Percentiles rank a stretch among this genome's conserved stretches.
Evolutionary conservation across 129 eudicot species (phyloP).

Genomic region (Solidago caesia): DNA sequence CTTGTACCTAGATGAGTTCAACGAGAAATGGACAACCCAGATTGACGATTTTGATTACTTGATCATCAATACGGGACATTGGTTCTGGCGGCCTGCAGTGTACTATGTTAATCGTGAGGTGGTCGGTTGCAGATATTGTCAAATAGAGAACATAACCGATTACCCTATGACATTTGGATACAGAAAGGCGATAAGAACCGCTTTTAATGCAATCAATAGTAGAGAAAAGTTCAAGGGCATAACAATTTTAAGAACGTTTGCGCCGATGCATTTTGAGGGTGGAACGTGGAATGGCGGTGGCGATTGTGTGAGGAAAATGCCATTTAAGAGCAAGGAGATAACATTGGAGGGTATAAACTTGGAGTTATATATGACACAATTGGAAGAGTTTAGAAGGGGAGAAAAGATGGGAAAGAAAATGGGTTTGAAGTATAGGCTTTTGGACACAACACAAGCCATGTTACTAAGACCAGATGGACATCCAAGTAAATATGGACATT

Average conservation of each 20-base stretch:
- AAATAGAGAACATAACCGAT: constrained; percentile 48
- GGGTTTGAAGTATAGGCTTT: constrained; percentile 49
- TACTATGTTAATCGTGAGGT: constrained; percentile 48
- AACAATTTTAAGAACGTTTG: constrained; percentile 53
- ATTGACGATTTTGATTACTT: constrained; percentile 50
- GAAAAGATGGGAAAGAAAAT: constrained; percentile 46
- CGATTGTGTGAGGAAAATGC: constrained; percentile 56
- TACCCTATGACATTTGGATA: constrained; percentile 58
- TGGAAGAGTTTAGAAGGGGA: constrained; percentile 59
- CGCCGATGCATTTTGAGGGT: constrained; percentile 72
- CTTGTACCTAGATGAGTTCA: constrained; percentile 72
- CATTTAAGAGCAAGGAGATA: constrained; percentile 58
- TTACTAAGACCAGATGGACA: constrained; percentile 93
- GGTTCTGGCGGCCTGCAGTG: constrained; percentile 60
- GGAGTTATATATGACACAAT: constrained; percentile 68
- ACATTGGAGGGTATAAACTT: constrained; percentile 54
- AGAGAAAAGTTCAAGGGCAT: constrained; percentile 51
- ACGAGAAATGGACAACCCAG: constrained; percentile 63
- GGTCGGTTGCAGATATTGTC: constrained; percentile 58
- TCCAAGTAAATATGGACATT: constrained; percentile 87
- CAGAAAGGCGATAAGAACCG: constrained; percentile 61
- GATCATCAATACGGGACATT: constrained; percentile 61
- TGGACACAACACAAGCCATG: constrained; percentile 70
- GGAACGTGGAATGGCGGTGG: constrained; percentile 75
- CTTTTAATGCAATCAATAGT: constrained; percentile 52